phyloP scores from a whole-genome alignment of 805 yeast genomes.

The Tetrapisispora fleetii region DNA sequence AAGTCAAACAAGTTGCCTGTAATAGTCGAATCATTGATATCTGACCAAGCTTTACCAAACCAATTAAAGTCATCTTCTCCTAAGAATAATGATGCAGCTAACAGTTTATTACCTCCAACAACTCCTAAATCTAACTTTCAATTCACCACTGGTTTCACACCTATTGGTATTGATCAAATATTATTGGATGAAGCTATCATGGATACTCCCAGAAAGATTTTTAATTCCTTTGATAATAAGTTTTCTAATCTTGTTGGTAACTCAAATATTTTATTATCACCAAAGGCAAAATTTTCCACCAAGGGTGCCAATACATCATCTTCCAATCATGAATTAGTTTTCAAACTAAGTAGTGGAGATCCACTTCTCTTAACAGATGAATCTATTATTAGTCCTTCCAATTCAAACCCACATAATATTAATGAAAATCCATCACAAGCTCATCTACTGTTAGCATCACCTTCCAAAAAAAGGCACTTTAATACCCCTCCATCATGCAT shows the following conservation, averaged over 20 bases:
- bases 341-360: conserved; percentile 26
- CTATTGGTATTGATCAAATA: conserved; percentile 20
- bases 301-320: neutral
- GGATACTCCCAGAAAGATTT: conserved; percentile 1
- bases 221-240: neutral
- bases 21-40: neutral
- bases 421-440: neutral
- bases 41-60: neutral
- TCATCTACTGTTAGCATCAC: conserved; percentile 2
- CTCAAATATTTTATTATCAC: conserved; percentile 4
- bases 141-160: conserved; percentile 20
- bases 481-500: conserved; percentile 27
- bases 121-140: conserved; percentile 20
- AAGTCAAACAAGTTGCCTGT: neutral
- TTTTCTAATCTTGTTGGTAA: neutral
- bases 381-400: conserved; percentile 17
- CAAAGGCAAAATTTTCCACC: conserved; percentile 9
- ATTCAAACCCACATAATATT: conserved; percentile 4
- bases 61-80: too few relatives aligned
- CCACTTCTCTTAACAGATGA: conserved; percentile 26
- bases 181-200: conserved; percentile 10
- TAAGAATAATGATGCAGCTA: neutral
- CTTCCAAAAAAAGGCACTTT: conserved; percentile 7
- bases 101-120: conserved; percentile 11
- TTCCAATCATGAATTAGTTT: conserved; percentile 16